phyloP scores from a whole-genome alignment of 148 eudicot species.

The Rhododendron simsii region DNA sequence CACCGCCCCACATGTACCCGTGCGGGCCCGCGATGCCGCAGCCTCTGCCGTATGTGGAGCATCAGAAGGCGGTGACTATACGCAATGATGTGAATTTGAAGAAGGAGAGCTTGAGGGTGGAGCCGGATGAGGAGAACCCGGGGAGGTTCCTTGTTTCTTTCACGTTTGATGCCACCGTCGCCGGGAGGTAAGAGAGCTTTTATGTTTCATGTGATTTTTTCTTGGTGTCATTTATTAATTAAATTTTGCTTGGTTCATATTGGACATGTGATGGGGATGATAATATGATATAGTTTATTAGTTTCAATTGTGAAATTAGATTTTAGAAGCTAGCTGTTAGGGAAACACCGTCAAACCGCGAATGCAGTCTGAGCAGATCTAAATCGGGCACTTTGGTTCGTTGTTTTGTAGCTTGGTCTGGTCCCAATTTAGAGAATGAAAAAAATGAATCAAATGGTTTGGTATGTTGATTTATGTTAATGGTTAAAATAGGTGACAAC shows the following conservation, averaged over 20 bases:
- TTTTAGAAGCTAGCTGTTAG: neutral
- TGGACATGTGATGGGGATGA: neutral
- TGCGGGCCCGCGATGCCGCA: constrained; percentile 53
- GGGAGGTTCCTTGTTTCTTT: constrained; percentile 78
- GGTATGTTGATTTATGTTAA: neutral
- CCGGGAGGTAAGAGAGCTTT: constrained; percentile 60
- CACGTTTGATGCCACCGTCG: constrained; percentile 79
- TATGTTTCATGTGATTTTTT: neutral
- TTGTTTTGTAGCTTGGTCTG: neutral
- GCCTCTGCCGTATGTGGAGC: constrained; percentile 66
- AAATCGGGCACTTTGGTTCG: neutral
- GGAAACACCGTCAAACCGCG: neutral
- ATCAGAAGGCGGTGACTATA: constrained; percentile 90
- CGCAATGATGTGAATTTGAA: constrained; percentile 83
- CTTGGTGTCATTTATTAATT: neutral
- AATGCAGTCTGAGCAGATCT: neutral
- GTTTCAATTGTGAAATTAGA: neutral
- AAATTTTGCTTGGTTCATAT: neutral
- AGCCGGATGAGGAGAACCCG: constrained; percentile 67
- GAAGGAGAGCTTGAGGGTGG: constrained; percentile 82
- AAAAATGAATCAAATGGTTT: neutral
- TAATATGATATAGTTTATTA: neutral
- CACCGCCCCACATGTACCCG: constrained; percentile 41
- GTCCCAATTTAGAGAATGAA: neutral
- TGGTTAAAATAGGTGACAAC: neutral